These are phyloP conservation scores for Amanita exitialis DNA, from an alignment of 768 basidiomycete species.

Conservation along the genomic window DNA sequence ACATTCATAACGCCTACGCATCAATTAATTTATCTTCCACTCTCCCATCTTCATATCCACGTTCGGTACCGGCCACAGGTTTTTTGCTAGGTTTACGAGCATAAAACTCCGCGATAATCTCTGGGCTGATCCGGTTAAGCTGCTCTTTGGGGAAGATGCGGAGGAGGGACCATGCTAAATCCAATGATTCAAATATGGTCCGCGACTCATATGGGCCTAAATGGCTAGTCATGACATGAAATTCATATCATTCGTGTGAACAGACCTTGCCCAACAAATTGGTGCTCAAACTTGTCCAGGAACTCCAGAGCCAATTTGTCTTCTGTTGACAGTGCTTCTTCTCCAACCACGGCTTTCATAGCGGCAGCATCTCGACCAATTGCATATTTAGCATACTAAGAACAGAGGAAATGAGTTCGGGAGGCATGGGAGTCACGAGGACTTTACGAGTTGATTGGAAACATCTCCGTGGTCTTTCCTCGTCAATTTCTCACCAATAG, in stretches of 20 bases:
- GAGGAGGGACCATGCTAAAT: conserved; percentile 92
- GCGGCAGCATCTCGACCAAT: conserved; percentile 94
- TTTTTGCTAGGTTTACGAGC: conserved; percentile 71
- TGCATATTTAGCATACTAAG: conserved; percentile 93
- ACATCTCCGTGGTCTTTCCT: conserved; percentile 99
- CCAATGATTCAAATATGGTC: conserved; percentile 93
- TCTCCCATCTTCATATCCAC: conserved; percentile 29
- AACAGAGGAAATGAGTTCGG: conserved; percentile 7
- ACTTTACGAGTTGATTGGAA: conserved; percentile 89
- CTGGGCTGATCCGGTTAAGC: conserved; percentile 94
- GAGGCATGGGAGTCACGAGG: neutral
- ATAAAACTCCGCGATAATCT: conserved; percentile 92
- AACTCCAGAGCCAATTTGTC: conserved; percentile 97
- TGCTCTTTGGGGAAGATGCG: conserved; percentile 99
- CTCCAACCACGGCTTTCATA: conserved; percentile 99
- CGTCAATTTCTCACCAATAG: conserved; percentile 95
- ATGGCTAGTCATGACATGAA: neutral
- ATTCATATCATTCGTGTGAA: conserved; percentile 9
- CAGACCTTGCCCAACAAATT: conserved; percentile 94
- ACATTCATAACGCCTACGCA: conserved; percentile 25
- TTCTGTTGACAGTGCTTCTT: conserved; percentile 90
- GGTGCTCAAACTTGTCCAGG: conserved; percentile 93
- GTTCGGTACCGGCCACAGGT: conserved; percentile 38
- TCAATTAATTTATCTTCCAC: conserved; percentile 53
- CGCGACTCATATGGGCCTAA: conserved; percentile 89